Conservation (phyloP, 1,284 basidiomycete species). For the Laetiporus sulphureus region DNA sequence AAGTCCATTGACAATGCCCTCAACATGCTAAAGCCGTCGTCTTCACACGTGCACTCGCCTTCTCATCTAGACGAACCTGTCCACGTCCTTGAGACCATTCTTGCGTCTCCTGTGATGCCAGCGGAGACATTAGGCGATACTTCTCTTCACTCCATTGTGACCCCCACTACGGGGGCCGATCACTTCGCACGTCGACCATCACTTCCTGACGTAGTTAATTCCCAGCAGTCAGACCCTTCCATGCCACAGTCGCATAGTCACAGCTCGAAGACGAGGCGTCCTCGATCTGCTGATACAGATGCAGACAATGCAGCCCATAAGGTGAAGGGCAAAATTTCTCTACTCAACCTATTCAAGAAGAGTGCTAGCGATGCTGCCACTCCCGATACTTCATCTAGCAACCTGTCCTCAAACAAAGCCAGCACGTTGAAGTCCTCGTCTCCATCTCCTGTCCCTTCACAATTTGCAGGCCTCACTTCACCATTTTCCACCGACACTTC, state of each 20-base stretch:
- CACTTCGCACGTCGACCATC: conserved; percentile 30
- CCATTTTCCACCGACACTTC: conserved; percentile 17
- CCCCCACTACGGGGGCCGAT: conserved; percentile 19
- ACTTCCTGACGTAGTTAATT: conserved; percentile 31
- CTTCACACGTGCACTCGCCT: conserved; percentile 25
- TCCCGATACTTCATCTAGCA: conserved; percentile 19
- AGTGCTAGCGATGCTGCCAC: conserved; percentile 27
- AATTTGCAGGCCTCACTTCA: conserved; percentile 10
- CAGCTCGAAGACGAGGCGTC: conserved; percentile 34
- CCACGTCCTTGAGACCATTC: conserved; percentile 2
- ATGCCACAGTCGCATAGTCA: conserved; percentile 27
- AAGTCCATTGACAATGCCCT: conserved; percentile 58
- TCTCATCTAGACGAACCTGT: conserved; percentile 18
- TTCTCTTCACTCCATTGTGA: conserved; percentile 17
- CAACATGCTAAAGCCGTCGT: conserved; percentile 42
- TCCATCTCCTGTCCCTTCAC: conserved; percentile 19
- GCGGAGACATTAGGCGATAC: conserved; percentile 24
- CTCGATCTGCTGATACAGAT: conserved; percentile 52
- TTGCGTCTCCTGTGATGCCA: conserved; percentile 31
- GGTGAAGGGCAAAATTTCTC: conserved; percentile 25
- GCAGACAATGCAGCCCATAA: conserved; percentile 29
- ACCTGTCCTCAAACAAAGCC: conserved; percentile 19
- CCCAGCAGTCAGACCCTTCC: conserved; percentile 30
- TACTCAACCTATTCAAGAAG: conserved; percentile 58
- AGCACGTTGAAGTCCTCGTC: conserved; percentile 22